phyloP scores from a whole-genome alignment of 140 eudicot species.

The Senecio squalidus region DNA sequence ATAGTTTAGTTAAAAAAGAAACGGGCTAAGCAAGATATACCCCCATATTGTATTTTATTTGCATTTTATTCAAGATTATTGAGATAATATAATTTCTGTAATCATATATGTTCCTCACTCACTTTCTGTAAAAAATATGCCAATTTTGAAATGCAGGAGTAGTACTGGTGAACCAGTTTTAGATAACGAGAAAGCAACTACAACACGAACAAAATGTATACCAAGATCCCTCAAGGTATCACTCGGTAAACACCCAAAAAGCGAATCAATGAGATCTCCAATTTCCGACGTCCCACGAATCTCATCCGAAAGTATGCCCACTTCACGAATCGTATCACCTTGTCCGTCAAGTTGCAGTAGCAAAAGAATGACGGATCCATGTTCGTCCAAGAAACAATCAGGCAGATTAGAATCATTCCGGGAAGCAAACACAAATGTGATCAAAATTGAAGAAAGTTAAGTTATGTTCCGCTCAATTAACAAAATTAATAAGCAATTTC shows the following conservation, averaged over 20 bases:
- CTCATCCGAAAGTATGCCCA: constrained; percentile 52
- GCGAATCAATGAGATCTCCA: constrained; percentile 78
- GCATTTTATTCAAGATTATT: too few species aligned
- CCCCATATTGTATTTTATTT: too few species aligned
- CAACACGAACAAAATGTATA: constrained; percentile 57
- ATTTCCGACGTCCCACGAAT: constrained; percentile 60
- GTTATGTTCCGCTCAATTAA: too few species aligned
- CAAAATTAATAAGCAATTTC: neutral
- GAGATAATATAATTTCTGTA: too few species aligned
- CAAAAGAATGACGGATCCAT: constrained; percentile 59
- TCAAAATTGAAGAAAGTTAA: constrained; percentile 95
- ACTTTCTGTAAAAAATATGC: too few species aligned
- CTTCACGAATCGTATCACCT: constrained; percentile 54
- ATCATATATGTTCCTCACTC: too few species aligned
- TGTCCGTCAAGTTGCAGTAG: constrained; percentile 61
- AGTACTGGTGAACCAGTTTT: constrained; percentile 29
- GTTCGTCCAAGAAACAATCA: constrained; percentile 38
- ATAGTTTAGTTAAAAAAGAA: too few species aligned
- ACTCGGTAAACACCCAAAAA: constrained; percentile 53
- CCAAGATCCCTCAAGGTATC: constrained; percentile 67
- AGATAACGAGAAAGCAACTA: constrained; percentile 46
- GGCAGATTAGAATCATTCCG: constrained; percentile 39
- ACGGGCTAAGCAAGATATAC: too few species aligned
- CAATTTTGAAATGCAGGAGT: constrained; percentile 41
- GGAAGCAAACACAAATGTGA: constrained; percentile 48